These are phyloP conservation scores for Hansenula sp. DNA, from an alignment of 1,139 yeast species.

Conservation along the genomic window DNA sequence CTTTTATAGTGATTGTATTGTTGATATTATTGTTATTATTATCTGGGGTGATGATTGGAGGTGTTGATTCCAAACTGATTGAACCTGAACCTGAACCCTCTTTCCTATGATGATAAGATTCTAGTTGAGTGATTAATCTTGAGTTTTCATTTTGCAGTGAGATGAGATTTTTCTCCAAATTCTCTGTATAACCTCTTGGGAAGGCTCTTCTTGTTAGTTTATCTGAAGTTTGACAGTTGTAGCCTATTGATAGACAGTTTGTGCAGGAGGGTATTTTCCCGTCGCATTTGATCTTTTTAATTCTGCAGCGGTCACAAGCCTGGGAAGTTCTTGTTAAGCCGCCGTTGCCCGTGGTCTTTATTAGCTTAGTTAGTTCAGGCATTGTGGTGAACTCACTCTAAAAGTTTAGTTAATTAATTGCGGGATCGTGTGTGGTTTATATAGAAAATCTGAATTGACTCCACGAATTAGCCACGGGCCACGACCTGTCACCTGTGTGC, in stretches of 20 bases:
- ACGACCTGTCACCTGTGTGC: neutral
- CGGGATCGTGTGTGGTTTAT: no score
- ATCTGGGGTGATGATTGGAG: neutral
- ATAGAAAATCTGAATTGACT: no score
- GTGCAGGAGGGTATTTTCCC: conserved; percentile 65
- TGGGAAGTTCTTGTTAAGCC: conserved; percentile 50
- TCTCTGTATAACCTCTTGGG: conserved; percentile 75
- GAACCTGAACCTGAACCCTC: neutral
- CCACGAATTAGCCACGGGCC: neutral
- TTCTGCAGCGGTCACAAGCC: conserved; percentile 78
- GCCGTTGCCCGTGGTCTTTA: conserved; percentile 18
- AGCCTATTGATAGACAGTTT: conserved; percentile 60
- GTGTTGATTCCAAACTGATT: neutral
- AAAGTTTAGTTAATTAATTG: no score
- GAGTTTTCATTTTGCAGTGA: conserved; percentile 54
- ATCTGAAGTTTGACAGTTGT: conserved; percentile 69
- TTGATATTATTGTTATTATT: conserved; percentile 2
- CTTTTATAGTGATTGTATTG: conserved; percentile 2
- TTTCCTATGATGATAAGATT: no score
- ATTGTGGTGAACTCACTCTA: neutral
- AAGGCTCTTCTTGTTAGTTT: conserved; percentile 69
- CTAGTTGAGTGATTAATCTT: conserved; percentile 23
- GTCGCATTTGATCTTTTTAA: conserved; percentile 74
- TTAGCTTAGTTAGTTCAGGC: conserved; percentile 13
- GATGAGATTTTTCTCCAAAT: conserved; percentile 58